Evolutionary conservation across 192 early-diverging fungal genomes (phyloP), one percentile per base, ranked within the genome.

Genomic region (Neocallimastix lanati): DNA sequence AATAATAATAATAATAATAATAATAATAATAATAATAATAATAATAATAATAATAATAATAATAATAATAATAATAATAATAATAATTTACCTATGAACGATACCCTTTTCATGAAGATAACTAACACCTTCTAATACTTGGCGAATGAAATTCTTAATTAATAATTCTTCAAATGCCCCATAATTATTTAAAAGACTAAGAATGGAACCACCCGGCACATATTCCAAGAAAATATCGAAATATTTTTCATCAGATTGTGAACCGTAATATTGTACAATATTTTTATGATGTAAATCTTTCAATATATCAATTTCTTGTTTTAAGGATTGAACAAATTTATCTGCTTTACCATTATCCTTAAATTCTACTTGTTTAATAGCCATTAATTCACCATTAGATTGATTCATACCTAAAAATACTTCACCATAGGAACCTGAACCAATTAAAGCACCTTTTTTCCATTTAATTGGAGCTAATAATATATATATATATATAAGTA

Each of bases 161-260:
- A 98, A 83, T 0, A 88, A 84, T 82, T 94, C 95, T 67, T 93
- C 91, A 83, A 97, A 96, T 33, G 91, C 91, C 18, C 96, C 96
- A 86, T 92, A 96, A 80, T 89, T 92, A 16, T 92, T 88, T 79
- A 99, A 83, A 50, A 95, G 84, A 21, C 92, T 91, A 13, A 94
- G 90, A 38, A 99, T 92, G 6, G 96, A 98, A 2, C 98, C 98
- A 78, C 98, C 98, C 37, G 96, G 93, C 12, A 99, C 96, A 83
- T 99, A 99, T 81, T 99, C 96, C 35, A 99, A 84, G 80, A 98
- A 98, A 78, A 99, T 96, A 81, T 93, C 95, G 78, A 98, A 87
- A 78, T 87, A 86, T 29, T 85, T 83, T 27, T 92, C 91, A 78
- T 97, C 89, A 40, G 93, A 92, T 35, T 93, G 94, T 50, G 40